Base-by-base conservation (phyloP, 2,329 filamentous ascomycete genomes). In the Alternaria consortialis region DNA sequence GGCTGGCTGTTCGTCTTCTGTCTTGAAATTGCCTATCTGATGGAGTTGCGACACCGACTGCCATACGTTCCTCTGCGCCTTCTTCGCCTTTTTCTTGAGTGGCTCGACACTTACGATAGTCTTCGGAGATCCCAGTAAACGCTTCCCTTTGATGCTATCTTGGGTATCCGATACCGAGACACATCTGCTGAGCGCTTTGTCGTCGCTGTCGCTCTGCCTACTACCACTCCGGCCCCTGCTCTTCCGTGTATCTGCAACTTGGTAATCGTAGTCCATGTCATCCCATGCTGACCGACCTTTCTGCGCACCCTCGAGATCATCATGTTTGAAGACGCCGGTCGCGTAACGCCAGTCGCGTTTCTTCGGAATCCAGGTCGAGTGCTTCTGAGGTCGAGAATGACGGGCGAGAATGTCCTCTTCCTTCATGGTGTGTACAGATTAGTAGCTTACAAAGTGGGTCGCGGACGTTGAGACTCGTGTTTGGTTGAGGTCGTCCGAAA, bases 261-360 rank as follows among this genome's bases (percentile, higher is more conserved):
- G 52, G 37, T 48, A 53, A 52, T 67, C 57, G n/a, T 62, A 60
- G 47, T 66, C 67, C 29, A 66, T 36, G 12, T 56, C 53, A 32
- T 68, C 63, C 62, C 62, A 68, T 11, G 62, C 53, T 3, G 64
- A 64, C 29, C 51, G 50, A 11, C 62, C 44, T 31, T 59, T 62
- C n/a, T 36, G 52, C 25, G 40, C 48, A 12, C 46, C 56, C 15
- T 63, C 56, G 27, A 53, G 56, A 27, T 71, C 69, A 15, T 62
- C 58, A 23, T 67, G 62, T 32, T 56, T 61, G 23, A 54, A 66
- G 5, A 68, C 54, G 1, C 63, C 58, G 6, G 65, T 68, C 8
- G 44, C 50, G 15, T 61, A 64, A 20, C 65, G 61, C 66, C 69
- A 69, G 52, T 71, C 68, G 52, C 66, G 65, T 20, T 17, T 60